Base-by-base conservation (phyloP, 192 early-diverging fungal genomes). In the Backusella luteola region DNA sequence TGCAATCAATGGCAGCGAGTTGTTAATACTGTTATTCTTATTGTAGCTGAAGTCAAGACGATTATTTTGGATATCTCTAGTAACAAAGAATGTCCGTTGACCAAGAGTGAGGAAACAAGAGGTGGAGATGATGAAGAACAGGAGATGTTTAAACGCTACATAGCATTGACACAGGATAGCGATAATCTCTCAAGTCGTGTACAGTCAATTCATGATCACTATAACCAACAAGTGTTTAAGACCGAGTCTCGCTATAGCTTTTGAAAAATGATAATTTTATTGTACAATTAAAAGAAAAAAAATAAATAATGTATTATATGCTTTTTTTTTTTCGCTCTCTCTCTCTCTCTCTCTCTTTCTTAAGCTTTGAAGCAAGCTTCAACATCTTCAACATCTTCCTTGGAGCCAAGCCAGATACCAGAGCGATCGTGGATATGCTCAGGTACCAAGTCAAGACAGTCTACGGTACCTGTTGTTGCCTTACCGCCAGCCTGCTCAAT, bases 401-500 rank as follows among this genome's bases (percentile, higher is more conserved):
- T 82, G 69, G 89, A 94, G 73, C 98, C 98, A 19, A 99, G 87
- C 86, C 94, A 97, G 68, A 99, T 95, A 35, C 92, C 91, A 71
- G 93, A 91, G 69, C 97, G 92, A 75, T 91, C 91, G 85, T 99
- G 97, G 70, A 99, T 94, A 70, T 90, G 84, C 56, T 91, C 86
- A 52, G 98, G 98, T 63, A 93, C 87, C 23, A 97, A 83, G 79
- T 97, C 96, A 41, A 99, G 84, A 82, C 96, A 93, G 56, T 94
- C 85, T 83, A 89, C 78, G 36, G 78, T 85, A 67, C 98, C 98
- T 15, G 94, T 97, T 29, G 89, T 90, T 12, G 98, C 93, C 77
- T 91, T 93, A 66, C 98, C 98, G 53, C 98, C 98, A n/a, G 96
- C 96, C 79, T 97, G 93, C 82, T 99, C 98, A 59, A 95, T 85